Conservation (phyloP, 176 grass and related monocot species). For the Elaeis guineensis region DNA sequence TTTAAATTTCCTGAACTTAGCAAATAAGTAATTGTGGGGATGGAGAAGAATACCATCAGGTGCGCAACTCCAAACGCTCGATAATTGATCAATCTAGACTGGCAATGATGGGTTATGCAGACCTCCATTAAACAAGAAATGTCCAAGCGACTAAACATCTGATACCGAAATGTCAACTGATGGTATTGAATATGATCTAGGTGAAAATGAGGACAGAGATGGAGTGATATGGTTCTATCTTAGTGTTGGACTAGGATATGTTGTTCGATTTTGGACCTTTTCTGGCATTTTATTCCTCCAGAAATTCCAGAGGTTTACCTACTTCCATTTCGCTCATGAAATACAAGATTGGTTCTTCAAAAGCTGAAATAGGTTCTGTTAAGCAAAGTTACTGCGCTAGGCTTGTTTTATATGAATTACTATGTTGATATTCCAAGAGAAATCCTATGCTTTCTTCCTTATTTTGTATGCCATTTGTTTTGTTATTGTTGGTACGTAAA, state of each 20-base stretch:
- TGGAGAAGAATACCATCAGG: neutral
- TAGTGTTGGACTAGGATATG: conserved; percentile 7
- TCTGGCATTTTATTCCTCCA: neutral
- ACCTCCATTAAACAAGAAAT: neutral
- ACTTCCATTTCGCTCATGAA: neutral
- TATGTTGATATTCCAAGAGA: too few species aligned
- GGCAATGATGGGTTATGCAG: conserved; percentile 3
- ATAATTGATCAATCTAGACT: neutral
- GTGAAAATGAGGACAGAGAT: neutral
- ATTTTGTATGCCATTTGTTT: too few species aligned
- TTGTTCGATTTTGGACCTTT: neutral
- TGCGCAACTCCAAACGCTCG: neutral
- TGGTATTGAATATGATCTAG: too few species aligned
- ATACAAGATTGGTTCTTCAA: neutral
- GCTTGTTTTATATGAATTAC: too few species aligned
- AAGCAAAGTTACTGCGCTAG: too few species aligned
- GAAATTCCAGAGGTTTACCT: neutral
- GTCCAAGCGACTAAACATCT: too few species aligned
- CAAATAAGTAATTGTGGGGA: neutral
- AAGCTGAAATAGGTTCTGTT: too few species aligned
- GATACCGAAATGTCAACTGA: too few species aligned
- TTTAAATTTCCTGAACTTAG: neutral
- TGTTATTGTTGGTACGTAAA: too few species aligned
- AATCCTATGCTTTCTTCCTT: too few species aligned
- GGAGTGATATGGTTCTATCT: conserved; percentile 5